These are phyloP conservation scores for Auriscalpium vulgare DNA, from an alignment of 768 basidiomycete species.

Conservation along the genomic window DNA sequence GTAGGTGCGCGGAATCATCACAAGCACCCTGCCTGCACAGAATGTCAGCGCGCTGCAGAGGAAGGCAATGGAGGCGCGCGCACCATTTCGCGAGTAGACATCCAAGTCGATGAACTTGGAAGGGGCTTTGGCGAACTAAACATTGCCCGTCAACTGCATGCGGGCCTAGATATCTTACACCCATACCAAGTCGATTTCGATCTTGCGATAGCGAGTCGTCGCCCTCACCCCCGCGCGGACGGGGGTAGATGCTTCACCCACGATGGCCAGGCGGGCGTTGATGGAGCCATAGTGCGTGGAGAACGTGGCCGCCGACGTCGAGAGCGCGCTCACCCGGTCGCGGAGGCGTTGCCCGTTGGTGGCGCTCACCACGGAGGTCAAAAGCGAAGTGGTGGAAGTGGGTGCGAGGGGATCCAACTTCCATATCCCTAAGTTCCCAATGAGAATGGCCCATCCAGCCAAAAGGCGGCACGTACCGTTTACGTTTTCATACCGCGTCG, in stretches of 20 bases:
- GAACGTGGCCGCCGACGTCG: background rate
- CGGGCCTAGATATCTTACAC: background rate
- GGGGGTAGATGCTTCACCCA: background rate
- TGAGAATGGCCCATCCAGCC: background rate
- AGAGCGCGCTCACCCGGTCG: background rate
- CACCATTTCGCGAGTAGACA: slow-evolving; percentile 1
- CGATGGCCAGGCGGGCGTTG: slow-evolving; percentile 2
- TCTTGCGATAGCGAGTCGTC: slow-evolving; percentile 4
- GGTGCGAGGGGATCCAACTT: slow-evolving; percentile 5
- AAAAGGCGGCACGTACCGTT: slow-evolving; percentile 2
- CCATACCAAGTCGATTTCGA: slow-evolving; percentile 7
- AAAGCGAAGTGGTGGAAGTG: background rate
- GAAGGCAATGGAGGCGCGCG: too few species aligned
- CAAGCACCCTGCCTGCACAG: background rate
- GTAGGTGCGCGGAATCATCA: slow-evolving; percentile 11
- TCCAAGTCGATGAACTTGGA: slow-evolving; percentile 4
- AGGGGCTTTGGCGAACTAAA: slow-evolving; percentile 7
- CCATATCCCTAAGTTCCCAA: slow-evolving; percentile 5
- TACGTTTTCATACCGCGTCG: background rate
- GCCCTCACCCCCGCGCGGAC: slow-evolving; percentile 5
- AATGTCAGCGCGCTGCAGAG: too few species aligned
- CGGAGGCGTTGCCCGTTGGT: background rate
- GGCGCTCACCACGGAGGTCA: slow-evolving; percentile 1
- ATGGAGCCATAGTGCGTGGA: slow-evolving; percentile 6
- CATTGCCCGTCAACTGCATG: background rate